Base-by-base conservation (phyloP, 2,329 filamentous ascomycete species). In the Arthroderma sp. region DNA sequence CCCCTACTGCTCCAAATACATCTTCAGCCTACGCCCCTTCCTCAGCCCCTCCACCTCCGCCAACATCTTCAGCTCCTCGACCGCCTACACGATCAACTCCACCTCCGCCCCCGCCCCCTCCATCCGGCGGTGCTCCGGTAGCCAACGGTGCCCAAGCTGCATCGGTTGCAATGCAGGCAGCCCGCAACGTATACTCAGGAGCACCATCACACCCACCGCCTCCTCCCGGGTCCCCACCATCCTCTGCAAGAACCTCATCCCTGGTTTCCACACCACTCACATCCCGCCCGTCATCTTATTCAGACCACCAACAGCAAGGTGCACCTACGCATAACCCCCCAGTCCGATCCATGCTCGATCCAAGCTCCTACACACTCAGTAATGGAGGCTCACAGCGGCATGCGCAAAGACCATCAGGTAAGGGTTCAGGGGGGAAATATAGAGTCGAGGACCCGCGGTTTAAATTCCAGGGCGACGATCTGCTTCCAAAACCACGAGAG, bases 401-500 rank as follows among this genome's bases (percentile, higher is more conserved):
- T 48, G 10, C 9, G 9, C 50, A 52, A 52, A 43, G 46, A 48
- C 49, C 49, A 55, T 34, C 42, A 31, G 28, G 40, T 8, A 40
- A 38, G 27, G 36, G 37, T 8, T 38, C 43, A 6, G 34, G 40
- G 3, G 40, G 40, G 3, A 58, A 59, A 22, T 41, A 51, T 5
- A 66, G 80, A 7, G 78, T 94, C 41, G 76, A 86, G 50, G 91
- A 96, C 61, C 63, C 72, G 44, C 74, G 89, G 53, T 98, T 87
- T 80, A 83, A 81, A 51, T 98, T 95, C 59, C 83, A 89, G 54
- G 77, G 81, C 39, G 89, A 95, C 55, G 75, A 73, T 32, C 73
- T 84, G 53, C 72, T 96, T 39, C 89, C 91, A 0, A 89, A 87
- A 55, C 89, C 89, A 22, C 74, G 89, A 56, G 79, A 83, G 1